Evolutionary conservation across 129 eudicot genomes (phyloP), one percentile per base, ranked within the genome.

Genomic region (Smallanthus sonchifolius): DNA sequence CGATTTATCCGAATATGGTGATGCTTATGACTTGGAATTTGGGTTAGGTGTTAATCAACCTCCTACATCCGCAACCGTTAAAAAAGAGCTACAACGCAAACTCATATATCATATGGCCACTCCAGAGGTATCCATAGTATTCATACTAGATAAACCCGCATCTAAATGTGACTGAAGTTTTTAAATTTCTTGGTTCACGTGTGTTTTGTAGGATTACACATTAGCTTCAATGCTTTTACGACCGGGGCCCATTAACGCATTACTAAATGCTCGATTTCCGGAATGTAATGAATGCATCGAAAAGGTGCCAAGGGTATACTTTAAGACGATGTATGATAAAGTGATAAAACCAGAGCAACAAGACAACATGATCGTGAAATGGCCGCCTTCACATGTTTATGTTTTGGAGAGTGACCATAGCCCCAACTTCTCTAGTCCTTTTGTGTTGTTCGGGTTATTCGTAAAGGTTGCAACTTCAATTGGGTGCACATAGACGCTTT

Each of bases 321-420:
- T 83, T 14, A 83, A 75, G 55, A 83, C 87, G 14, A 38, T 75
- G 76, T 48, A 75, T 59, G 87, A 83, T 75, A 67, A 70, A 55
- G 56, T 59, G 20, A 42, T 83, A 20, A 83, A 75, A 65, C 78
- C 72, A 1, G 44, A 79, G 57, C 87, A 83, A 74, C 87, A 83
- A 83, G 79, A 83, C 35, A 59, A 60, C 2, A 83, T 83, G 87
- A 71, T 83, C 28, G 56, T 34, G 30, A 80, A 63, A 61, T 83
- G 87, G 87, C 79, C 87, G 1, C 87, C 87, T 60, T 76, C 87
- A 48, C 84, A 75, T 24, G 79, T 79, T 28, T 83, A 79, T 51
- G 61, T 55, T 43, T 59, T 83, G 69, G 87, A 79, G 69, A 83
- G 76, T 73, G 84, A 83, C 57, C 87, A 83, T 42, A 70, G 55